Base-by-base conservation (phyloP, 2,329 filamentous ascomycete genomes). In the Setomelanomma holmii region DNA sequence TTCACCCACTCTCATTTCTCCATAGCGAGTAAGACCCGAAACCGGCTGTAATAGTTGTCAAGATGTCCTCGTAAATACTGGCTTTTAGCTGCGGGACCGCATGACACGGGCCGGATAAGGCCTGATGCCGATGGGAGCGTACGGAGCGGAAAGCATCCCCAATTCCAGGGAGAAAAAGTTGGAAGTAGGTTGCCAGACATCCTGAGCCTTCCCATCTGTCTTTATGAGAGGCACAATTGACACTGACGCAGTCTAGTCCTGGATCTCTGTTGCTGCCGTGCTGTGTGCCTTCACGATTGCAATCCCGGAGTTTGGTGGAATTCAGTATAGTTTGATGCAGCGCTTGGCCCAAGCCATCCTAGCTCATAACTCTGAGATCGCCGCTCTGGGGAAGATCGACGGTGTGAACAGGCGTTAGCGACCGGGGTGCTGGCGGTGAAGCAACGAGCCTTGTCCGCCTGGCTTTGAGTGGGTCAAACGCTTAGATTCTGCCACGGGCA, bases 301-400 rank as follows among this genome's bases (percentile, higher is more conserved):
- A 30, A 43, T 33, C 23, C 43, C 60, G 65, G 62, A 54, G 42
- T 17, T 19, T 14, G n/a, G n/a, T 53, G 34, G 44, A 34, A 60
- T 46, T 36, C 11, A 50, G 61, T 38, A 43, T 67, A 63, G 64
- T 42, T 40, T 39, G 48, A 30, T 30, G 27, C 27, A 52, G 52
- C 39, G 16, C 27, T 38, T 41, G 55, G 52, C n/a, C 45, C 50
- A 44, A 57, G 53, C 54, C 43, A 40, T 24, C 51, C 47, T 50
- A 46, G 49, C 51, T 55, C 35, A 47, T 53, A 40, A 49, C 40
- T 45, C 56, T 39, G 48, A 40, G 60, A 72, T 71, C 66, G 66
- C 48, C 58, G 51, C 60, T 65, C 57, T 56, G 51, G 45, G 40
- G 51, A 50, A 43, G 58, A 70, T 71, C 67, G 67, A 58, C 45